Evolutionary conservation across 83 land plant species (phyloP).

Genomic region (Picea abies): DNA sequence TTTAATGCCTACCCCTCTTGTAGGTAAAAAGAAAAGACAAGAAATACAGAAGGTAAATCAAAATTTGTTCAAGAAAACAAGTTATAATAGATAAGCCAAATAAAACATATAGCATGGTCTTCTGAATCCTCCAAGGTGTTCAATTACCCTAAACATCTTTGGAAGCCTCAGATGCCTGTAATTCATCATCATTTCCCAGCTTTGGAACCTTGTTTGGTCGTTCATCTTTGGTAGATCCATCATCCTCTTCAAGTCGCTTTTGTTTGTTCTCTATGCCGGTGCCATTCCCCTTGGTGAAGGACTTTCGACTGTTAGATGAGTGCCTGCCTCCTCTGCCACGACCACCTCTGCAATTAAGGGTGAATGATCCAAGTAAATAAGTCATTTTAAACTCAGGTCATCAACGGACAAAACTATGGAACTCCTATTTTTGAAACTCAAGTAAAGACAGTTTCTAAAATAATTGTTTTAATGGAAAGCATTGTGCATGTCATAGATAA

Average conservation of each 20-base stretch:
- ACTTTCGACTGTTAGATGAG: background rate
- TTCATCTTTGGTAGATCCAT: conserved; percentile 4
- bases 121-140: background rate
- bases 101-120: background rate
- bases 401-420: too few relatives aligned
- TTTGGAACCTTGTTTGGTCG: background rate
- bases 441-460: too few relatives aligned
- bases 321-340: conserved; percentile 6
- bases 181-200: background rate
- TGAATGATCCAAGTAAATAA: background rate
- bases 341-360: conserved; percentile 5
- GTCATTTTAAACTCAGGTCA: background rate
- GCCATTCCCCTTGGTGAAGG: background rate
- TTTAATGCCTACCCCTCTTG: background rate
- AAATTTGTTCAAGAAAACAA: conserved; percentile 3
- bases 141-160: conserved; percentile 7
- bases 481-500: too few relatives aligned
- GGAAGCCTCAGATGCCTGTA: background rate
- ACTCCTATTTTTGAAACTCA: too few relatives aligned
- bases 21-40: background rate
- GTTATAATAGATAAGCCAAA: background rate
- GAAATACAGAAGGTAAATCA: background rate
- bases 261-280: background rate
- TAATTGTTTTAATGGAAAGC: too few relatives aligned
- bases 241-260: background rate